phyloP scores from a whole-genome alignment of 2,329 filamentous ascomycete species.

The Thelonectria olida region DNA sequence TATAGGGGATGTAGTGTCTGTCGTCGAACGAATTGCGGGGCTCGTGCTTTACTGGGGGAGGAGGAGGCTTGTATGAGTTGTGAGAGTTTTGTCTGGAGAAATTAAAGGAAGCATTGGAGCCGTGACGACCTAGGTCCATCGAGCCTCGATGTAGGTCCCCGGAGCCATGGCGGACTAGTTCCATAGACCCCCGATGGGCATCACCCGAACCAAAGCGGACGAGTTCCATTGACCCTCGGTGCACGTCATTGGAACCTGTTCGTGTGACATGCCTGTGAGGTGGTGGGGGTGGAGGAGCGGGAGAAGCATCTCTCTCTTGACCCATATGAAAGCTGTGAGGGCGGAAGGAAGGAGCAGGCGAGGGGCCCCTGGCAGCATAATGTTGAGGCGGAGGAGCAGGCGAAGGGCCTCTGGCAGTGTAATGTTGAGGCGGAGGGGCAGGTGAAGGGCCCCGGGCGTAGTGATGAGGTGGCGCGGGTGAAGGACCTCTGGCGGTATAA shows the following conservation, averaged over 20 bases:
- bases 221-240: slow-evolving; percentile 43
- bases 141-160: slow-evolving; percentile 29
- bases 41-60: slow-evolving; percentile 32
- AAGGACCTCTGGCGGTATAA: slow-evolving; percentile 46
- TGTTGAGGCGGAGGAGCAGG: slow-evolving; percentile 44
- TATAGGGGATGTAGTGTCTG: slow-evolving; percentile 49
- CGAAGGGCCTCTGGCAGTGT: slow-evolving; percentile 47
- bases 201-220: slow-evolving; percentile 48
- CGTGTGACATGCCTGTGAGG: slow-evolving; percentile 76
- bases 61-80: slow-evolving; percentile 45
- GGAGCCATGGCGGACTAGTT: slow-evolving; percentile 48
- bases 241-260: slow-evolving; percentile 49
- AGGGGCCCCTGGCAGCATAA: slow-evolving; percentile 46
- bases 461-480: slow-evolving; percentile 47
- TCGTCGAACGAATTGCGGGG: slow-evolving; percentile 44
- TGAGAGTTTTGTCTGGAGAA: slow-evolving; percentile 51
- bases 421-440: slow-evolving; percentile 37
- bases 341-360: slow-evolving; percentile 45
- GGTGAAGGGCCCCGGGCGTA: slow-evolving; percentile 50
- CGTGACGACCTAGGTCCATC: slow-evolving; percentile 46
- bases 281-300: slow-evolving; percentile 83
- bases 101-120: slow-evolving; percentile 48
- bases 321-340: slow-evolving; percentile 36
- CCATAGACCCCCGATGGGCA: slow-evolving; percentile 28
- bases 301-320: slow-evolving; percentile 60